A percentile compares a stretch with the other conserved stretches of the same genome.
Conservation (phyloP, 2,329 filamentous ascomycete species). For the Cordyceps tenuipes region DNA sequence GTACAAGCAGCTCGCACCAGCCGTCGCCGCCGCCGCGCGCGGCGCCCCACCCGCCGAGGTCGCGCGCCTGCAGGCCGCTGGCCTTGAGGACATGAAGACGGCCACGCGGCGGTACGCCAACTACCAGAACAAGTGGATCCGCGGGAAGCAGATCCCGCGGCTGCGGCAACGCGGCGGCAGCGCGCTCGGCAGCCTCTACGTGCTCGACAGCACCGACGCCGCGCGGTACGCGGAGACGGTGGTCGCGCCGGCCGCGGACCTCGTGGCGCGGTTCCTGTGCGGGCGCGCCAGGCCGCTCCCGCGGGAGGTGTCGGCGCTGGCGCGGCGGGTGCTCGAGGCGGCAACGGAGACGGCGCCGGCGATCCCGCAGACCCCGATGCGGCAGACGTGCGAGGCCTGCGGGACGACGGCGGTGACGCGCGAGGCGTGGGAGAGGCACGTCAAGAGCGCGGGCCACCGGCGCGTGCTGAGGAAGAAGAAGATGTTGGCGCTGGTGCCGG, state of each 20-base stretch:
- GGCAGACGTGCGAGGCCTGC: constrained; percentile 66
- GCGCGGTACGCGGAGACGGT: constrained; percentile 56
- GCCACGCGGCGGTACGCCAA: constrained; percentile 84
- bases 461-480: constrained; percentile 27
- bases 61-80: constrained; percentile 45
- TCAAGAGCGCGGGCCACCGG: constrained; percentile 29
- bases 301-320: constrained; percentile 37
- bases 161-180: constrained; percentile 46
- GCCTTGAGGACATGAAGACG: constrained; percentile 68
- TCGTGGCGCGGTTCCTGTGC: constrained; percentile 57
- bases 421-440: constrained; percentile 34
- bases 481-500: constrained; percentile 28
- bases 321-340: constrained; percentile 47
- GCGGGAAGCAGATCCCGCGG: constrained; percentile 67
- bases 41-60: constrained; percentile 32
- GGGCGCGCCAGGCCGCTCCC: constrained; percentile 46
- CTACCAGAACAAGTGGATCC: constrained; percentile 79
- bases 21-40: constrained; percentile 41
- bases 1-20: constrained; percentile 81
- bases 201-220: constrained; percentile 72
- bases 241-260: constrained; percentile 49
- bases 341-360: constrained; percentile 37
- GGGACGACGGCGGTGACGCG: constrained; percentile 53
- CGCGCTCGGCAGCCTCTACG: constrained; percentile 54
- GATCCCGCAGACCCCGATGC: constrained; percentile 43